phyloP scores from a whole-genome alignment of 495 filamentous ascomycete genomes.

The Penicillium mononematosum region DNA sequence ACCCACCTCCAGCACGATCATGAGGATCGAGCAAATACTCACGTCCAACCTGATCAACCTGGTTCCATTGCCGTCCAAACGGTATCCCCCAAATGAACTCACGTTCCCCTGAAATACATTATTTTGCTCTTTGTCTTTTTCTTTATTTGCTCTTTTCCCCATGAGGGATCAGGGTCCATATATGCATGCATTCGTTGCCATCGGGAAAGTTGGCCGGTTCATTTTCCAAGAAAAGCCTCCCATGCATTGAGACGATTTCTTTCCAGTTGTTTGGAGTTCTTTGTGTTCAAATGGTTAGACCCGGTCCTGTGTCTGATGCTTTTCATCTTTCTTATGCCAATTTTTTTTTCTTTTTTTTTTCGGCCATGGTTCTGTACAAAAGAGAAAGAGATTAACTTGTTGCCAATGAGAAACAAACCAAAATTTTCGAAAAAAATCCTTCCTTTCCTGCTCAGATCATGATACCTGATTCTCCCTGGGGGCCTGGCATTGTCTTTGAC shows the following conservation, averaged over 20 bases:
- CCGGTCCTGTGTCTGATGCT: constrained; percentile 1
- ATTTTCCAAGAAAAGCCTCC: constrained; percentile 16
- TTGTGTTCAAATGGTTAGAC: constrained; percentile 23
- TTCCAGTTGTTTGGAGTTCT: constrained; percentile 24
- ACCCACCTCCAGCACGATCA: constrained; percentile 2
- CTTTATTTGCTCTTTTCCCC: background rate
- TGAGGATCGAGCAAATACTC: background rate
- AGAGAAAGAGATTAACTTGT: constrained; percentile 20
- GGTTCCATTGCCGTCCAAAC: background rate
- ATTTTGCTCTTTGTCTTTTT: constrained; percentile 4
- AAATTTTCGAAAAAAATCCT: constrained; percentile 16
- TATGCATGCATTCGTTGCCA: constrained; percentile 14
- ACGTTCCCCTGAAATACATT: constrained; percentile 4
- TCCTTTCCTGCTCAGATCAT: background rate
- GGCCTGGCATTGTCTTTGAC: background rate
- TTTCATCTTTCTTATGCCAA: constrained; percentile 17
- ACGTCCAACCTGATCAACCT: background rate
- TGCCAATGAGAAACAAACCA: constrained; percentile 28
- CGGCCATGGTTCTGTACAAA: constrained; percentile 39
- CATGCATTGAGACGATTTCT: constrained; percentile 19
- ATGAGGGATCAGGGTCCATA: constrained; percentile 3
- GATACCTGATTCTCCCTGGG: background rate
- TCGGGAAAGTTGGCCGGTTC: constrained; percentile 15
- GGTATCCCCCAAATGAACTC: background rate
- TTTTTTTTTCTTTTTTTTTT: constrained; percentile 24